Conservation (phyloP, 495 filamentous ascomycete species). For the Penicillium argentinense region DNA sequence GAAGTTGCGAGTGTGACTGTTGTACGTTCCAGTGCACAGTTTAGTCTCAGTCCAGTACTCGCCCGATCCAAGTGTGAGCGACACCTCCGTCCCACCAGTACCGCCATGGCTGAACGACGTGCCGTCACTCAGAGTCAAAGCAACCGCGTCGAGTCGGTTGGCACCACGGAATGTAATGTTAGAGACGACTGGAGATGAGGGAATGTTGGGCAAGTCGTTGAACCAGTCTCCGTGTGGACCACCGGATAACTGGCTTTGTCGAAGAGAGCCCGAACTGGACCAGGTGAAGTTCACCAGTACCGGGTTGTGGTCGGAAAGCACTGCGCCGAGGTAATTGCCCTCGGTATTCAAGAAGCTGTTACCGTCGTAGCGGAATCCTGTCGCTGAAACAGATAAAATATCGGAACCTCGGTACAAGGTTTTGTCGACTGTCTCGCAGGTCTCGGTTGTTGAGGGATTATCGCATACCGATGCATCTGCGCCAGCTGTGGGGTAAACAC, state of each 20-base stretch:
- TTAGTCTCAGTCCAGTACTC: constrained; percentile 52
- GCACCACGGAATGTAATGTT: constrained; percentile 49
- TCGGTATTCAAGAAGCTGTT: constrained; percentile 53
- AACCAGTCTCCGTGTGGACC: constrained; percentile 56
- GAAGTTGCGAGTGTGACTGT: constrained; percentile 52
- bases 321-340: constrained; percentile 19
- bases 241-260: constrained; percentile 51
- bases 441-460: constrained; percentile 46
- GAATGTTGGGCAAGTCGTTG: constrained; percentile 46
- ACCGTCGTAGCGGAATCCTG: constrained; percentile 49
- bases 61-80: constrained; percentile 40
- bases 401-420: constrained; percentile 56
- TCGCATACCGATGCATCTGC: constrained; percentile 39
- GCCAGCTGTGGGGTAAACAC: constrained; percentile 44
- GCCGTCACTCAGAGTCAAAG: constrained; percentile 46
- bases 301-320: constrained; percentile 64
- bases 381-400: constrained; percentile 42
- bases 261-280: constrained; percentile 36
- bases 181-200: constrained; percentile 30
- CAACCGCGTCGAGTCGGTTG: constrained; percentile 50
- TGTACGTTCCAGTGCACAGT: constrained; percentile 54
- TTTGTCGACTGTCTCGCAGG: constrained; percentile 65
- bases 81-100: constrained; percentile 45
- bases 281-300: constrained; percentile 55
- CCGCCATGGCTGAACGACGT: constrained; percentile 54